Evolutionary conservation across 148 eudicot genomes (phyloP).

Genomic region (Rhododendron mucronatum): DNA sequence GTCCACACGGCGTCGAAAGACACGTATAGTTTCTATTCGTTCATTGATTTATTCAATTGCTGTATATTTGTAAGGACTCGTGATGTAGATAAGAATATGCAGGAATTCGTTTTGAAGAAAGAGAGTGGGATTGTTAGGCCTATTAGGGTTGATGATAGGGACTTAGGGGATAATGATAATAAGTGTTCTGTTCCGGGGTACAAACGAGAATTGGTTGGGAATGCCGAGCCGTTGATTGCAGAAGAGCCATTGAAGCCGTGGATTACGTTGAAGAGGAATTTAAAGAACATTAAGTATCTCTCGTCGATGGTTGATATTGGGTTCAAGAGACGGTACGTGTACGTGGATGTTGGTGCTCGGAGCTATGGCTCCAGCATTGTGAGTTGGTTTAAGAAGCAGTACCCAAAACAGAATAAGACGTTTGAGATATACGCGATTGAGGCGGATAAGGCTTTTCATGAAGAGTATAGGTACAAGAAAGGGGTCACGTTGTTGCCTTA

Average conservation of each 20-base stretch:
- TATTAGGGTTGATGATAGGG: slow-evolving; percentile 1
- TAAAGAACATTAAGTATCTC: slow-evolving; percentile 69
- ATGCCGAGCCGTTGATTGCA: slow-evolving; percentile 70
- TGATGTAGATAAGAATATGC: slow-evolving; percentile 43
- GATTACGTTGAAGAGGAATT: slow-evolving; percentile 77
- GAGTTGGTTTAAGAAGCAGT: slow-evolving; percentile 91
- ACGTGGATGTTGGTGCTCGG: slow-evolving; percentile 89
- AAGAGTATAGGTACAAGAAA: slow-evolving; percentile 66
- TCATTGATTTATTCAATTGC: slow-evolving; percentile 70
- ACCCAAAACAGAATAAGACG: slow-evolving; percentile 88
- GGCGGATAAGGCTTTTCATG: slow-evolving; percentile 73
- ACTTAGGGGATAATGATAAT: neutral
- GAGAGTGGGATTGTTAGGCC: slow-evolving; percentile 1
- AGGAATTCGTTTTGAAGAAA: slow-evolving; percentile 72
- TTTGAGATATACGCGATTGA: slow-evolving; percentile 88
- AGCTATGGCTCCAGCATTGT: slow-evolving; percentile 97
- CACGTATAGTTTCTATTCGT: slow-evolving; percentile 80
- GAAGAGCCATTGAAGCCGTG: slow-evolving; percentile 84
- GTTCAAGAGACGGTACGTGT: slow-evolving; percentile 69
- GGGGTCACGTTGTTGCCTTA: slow-evolving; percentile 73
- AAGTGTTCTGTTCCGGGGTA: slow-evolving; percentile 68
- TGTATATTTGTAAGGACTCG: slow-evolving; percentile 58
- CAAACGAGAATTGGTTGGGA: slow-evolving; percentile 48
- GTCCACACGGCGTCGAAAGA: slow-evolving; percentile 72
- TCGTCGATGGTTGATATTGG: slow-evolving; percentile 76